Conservation (phyloP, 345 rosid genomes). For the Melastoma malabathricum region DNA sequence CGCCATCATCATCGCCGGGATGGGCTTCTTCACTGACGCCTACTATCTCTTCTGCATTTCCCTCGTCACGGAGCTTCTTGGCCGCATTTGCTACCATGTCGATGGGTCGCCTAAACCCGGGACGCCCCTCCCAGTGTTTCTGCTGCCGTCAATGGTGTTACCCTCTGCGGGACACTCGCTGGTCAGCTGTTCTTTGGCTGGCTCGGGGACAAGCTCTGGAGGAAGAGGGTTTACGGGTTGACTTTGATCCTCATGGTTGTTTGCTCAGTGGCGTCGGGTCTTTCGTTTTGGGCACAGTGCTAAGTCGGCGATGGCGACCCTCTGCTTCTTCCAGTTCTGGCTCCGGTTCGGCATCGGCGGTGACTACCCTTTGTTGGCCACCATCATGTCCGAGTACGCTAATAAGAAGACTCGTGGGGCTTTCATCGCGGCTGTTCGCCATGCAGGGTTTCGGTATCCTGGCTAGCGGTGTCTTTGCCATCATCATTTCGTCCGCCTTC, state of each 20-base stretch:
- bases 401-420: too few relatives aligned
- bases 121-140: neutral
- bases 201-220: slow-evolving; percentile 39
- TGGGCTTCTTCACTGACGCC: slow-evolving; percentile 50
- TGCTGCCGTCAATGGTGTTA: slow-evolving; percentile 22
- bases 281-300: slow-evolving; percentile 39
- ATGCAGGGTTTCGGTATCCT: slow-evolving; percentile 12
- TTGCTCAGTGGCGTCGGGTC: slow-evolving; percentile 45
- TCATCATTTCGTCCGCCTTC: slow-evolving; percentile 31
- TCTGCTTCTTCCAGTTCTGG: slow-evolving; percentile 37
- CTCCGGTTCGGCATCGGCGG: slow-evolving; percentile 60
- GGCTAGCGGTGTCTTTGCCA: slow-evolving; percentile 32
- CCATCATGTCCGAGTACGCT: slow-evolving; percentile 46
- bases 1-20: slow-evolving; percentile 41
- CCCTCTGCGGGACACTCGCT: slow-evolving; percentile 38
- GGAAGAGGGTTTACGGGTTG: slow-evolving; percentile 42
- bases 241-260: slow-evolving; percentile 34
- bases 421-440: too few relatives aligned
- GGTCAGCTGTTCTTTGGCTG: slow-evolving; percentile 47
- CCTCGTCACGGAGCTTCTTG: slow-evolving; percentile 10
- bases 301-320: slow-evolving; percentile 33
- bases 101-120: neutral
- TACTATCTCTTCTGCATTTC: slow-evolving; percentile 44
- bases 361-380: slow-evolving; percentile 62
- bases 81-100: slow-evolving; percentile 18